Base-by-base conservation (phyloP, 2,329 filamentous ascomycete species). In the Anisogramma anomala region DNA sequence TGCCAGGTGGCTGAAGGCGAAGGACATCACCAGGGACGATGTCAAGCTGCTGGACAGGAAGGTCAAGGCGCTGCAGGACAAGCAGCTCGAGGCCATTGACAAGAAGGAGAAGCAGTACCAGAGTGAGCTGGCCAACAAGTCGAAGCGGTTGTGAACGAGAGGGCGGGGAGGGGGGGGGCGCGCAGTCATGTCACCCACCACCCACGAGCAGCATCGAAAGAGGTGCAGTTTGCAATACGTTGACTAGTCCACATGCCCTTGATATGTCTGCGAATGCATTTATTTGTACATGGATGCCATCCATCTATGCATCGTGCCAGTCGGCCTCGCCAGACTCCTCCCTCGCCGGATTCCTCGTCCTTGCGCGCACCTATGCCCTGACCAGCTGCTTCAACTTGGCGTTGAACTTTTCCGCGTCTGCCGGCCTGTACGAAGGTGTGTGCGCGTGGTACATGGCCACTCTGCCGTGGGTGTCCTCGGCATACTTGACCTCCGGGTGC, bases 11-110 rank as follows among this genome's bases (percentile, higher is more conserved):
- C 59, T 55, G 48, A 66, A 65, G 58, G 63, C 62, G 8, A 59
- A 58, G 15, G 26, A 48, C 9, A 49, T 77, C 22, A 53, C 64
- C 30, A 61, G 63, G 2, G 72, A 77, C 49, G 53, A 60, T 33
- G 53, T 58, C 52, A 49, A 48, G 39, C 53, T 49, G 22, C 54
- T 69, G n/a, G 64, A 66, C 47, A 62, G 62, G 49, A 63, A 66
- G 53, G 61, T 72, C 53, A 65, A 69, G 52, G 67, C 68, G 58
- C 46, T 65, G 43, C 69, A 71, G 60, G 67, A 72, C 43, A 71
- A 71, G 58, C 63, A 67, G 56, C 66, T 74, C 60, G 63, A 64
- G 53, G 63, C 61, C 41, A 65, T 77, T 34, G 65, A 72, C 33
- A 52, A 51, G 9, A 61, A 60, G 30, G 72, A 77, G 61, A 68